A percentile compares a stretch with the other conserved stretches of the same genome.
These are phyloP conservation scores for Pelargonium citronellum DNA, from an alignment of 441 rosid species.

Conservation along the genomic window DNA sequence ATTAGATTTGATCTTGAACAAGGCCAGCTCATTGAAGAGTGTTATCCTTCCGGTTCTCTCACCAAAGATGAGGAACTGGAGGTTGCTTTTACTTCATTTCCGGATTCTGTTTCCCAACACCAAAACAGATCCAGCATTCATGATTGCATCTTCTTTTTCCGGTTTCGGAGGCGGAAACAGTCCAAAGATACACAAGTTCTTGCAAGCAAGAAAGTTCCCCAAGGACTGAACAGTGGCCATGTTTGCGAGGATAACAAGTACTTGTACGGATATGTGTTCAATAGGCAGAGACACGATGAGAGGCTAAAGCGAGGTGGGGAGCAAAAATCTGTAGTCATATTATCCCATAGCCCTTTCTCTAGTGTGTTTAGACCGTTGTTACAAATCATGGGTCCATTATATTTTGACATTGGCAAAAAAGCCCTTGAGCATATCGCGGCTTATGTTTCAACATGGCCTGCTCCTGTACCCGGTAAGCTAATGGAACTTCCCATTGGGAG, in stretches of 20 bases:
- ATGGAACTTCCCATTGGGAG: constrained; percentile 97
- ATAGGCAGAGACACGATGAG: constrained; percentile 93
- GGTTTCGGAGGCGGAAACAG: constrained; percentile 48
- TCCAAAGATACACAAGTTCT: constrained; percentile 31
- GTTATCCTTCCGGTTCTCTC: constrained; percentile 69
- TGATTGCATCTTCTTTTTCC: constrained; percentile 94
- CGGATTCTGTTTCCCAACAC: constrained; percentile 86
- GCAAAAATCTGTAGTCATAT: constrained; percentile 85
- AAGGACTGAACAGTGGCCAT: constrained; percentile 18
- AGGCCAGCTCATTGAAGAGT: constrained; percentile 91
- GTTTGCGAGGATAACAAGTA: constrained; percentile 29
- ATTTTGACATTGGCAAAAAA: constrained; percentile 72
- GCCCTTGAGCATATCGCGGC: constrained; percentile 83
- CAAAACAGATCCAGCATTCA: constrained; percentile 87
- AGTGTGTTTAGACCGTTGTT: constrained; percentile 82
- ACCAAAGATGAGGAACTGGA: constrained; percentile 82
- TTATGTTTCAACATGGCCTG: constrained; percentile 87
- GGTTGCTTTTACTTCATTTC: constrained; percentile 87
- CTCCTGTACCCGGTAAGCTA: constrained; percentile 68
- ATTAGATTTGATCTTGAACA: constrained; percentile 96
- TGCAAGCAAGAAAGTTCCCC: constrained; percentile 21
- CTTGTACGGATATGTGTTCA: constrained; percentile 88
- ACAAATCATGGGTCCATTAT: constrained; percentile 92
- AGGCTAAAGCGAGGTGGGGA: constrained; percentile 95
- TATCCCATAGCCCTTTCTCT: constrained; percentile 73